Evolutionary conservation across 768 basidiomycete species (phyloP).

Genomic region (Peribolospora baueri): DNA sequence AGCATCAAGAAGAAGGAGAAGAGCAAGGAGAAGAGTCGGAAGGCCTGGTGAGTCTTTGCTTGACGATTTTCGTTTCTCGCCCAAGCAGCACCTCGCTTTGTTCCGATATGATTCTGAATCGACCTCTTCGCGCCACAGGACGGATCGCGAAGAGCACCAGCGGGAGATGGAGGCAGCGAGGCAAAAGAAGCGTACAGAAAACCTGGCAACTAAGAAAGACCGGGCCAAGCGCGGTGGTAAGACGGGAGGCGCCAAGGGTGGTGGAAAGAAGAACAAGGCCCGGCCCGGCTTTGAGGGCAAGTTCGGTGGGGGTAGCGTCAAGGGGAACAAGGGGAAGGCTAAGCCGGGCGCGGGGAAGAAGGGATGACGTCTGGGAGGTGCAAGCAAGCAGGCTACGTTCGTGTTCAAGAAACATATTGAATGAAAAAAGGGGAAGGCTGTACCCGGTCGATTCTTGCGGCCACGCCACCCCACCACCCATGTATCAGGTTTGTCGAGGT

Average conservation of each 20-base stretch:
- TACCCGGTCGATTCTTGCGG: too few species aligned
- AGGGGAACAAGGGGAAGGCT: constrained; percentile 24
- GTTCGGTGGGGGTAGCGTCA: constrained; percentile 30
- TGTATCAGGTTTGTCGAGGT: too few species aligned
- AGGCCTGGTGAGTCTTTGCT: constrained; percentile 41
- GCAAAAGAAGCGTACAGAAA: constrained; percentile 75
- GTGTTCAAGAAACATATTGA: too few species aligned
- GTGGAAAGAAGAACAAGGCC: constrained; percentile 29
- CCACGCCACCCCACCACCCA: too few species aligned
- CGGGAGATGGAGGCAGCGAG: constrained; percentile 49
- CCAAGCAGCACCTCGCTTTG: not conserved
- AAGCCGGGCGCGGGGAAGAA: constrained; percentile 2
- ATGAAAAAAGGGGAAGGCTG: too few species aligned
- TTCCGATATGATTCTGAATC: not conserved
- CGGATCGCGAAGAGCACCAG: constrained; percentile 59
- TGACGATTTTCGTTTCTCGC: not conserved
- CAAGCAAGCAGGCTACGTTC: too few species aligned
- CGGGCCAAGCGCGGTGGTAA: constrained; percentile 10
- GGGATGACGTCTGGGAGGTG: too few species aligned
- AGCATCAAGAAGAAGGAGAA: constrained; percentile 82
- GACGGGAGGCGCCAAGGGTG: constrained; percentile 6
- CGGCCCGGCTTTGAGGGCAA: constrained; percentile 77
- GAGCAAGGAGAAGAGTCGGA: constrained; percentile 58
- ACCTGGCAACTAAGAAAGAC: constrained; percentile 39
- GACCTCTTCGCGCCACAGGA: constrained; percentile 29